Percentiles rank a stretch among this genome's conserved stretches.
phyloP scores from a whole-genome alignment of 164 flowering plant species.

The Sextonia rubra region DNA sequence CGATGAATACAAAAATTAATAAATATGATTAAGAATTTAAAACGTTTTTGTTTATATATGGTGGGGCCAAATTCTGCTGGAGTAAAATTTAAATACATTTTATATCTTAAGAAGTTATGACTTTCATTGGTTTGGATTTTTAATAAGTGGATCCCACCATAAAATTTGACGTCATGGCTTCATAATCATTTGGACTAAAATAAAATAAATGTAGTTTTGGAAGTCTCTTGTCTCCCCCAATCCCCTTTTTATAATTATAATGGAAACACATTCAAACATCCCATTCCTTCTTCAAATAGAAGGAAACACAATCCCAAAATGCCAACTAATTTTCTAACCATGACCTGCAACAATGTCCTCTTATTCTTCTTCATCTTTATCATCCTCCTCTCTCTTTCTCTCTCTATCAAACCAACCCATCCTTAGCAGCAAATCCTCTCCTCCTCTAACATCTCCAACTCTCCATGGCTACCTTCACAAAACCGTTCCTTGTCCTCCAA shows the following conservation, averaged over 20 bases:
- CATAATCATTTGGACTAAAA: too few relatives aligned
- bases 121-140: too few relatives aligned
- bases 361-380: constrained; percentile 23
- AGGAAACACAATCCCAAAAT: background rate
- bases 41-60: too few relatives aligned
- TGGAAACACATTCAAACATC: background rate
- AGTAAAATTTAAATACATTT: too few relatives aligned
- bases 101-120: too few relatives aligned
- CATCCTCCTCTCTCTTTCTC: constrained; percentile 9
- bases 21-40: too few relatives aligned
- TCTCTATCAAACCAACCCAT: background rate
- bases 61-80: too few relatives aligned
- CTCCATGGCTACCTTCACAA: constrained; percentile 57
- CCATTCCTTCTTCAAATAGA: background rate
- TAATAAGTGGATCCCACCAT: too few relatives aligned
- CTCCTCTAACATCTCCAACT: constrained; percentile 34
- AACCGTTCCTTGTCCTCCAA: constrained; percentile 43
- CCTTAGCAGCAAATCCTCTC: constrained; percentile 11
- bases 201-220: too few relatives aligned
- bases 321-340: background rate
- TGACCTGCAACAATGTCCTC: constrained; percentile 4
- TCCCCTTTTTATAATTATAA: too few relatives aligned
- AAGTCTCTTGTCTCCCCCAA: background rate
- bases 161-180: too few relatives aligned
- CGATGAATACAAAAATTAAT: too few relatives aligned